phyloP scores from a whole-genome alignment of 1,284 basidiomycete species.

The Ceratobasidium sp. region DNA sequence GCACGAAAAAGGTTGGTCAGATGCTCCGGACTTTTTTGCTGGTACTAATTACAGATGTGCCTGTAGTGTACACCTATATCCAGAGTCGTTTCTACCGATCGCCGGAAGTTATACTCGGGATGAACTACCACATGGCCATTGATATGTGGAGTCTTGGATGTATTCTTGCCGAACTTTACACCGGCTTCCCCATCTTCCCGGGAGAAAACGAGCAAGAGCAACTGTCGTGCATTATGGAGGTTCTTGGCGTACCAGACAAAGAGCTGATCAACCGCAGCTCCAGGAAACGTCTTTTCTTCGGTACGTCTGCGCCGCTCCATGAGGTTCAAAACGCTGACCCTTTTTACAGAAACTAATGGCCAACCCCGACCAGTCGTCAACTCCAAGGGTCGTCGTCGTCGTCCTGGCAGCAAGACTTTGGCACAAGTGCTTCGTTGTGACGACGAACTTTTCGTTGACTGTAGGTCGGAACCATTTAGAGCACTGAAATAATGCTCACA shows the following conservation, averaged over 20 bases:
- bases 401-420: constrained; percentile 90
- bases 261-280: constrained; percentile 94
- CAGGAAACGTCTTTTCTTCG: constrained; percentile 95
- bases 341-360: constrained; percentile 81
- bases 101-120: constrained; percentile 92
- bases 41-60: not conserved
- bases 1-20: constrained; percentile 88
- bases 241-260: constrained; percentile 93
- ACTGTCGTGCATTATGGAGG: constrained; percentile 99
- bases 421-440: constrained; percentile 87
- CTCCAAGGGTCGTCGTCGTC: constrained; percentile 91
- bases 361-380: constrained; percentile 93
- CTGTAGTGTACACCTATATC: constrained; percentile 93
- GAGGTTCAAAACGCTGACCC: constrained; percentile 29
- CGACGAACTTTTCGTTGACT: constrained; percentile 86
- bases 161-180: constrained; percentile 96
- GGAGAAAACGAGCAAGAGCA: constrained; percentile 99
- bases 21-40: constrained; percentile 47
- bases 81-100: constrained; percentile 97
- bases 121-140: constrained; percentile 95
- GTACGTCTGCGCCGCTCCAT: constrained; percentile 57
- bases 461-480: constrained; percentile 53
- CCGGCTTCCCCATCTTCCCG: constrained; percentile 99
- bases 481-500: constrained; percentile 53
- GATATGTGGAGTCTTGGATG: constrained; percentile 99